These are phyloP conservation scores for Fusarium aywerte DNA, from an alignment of 2,329 filamentous ascomycete species.

Conservation along the genomic window DNA sequence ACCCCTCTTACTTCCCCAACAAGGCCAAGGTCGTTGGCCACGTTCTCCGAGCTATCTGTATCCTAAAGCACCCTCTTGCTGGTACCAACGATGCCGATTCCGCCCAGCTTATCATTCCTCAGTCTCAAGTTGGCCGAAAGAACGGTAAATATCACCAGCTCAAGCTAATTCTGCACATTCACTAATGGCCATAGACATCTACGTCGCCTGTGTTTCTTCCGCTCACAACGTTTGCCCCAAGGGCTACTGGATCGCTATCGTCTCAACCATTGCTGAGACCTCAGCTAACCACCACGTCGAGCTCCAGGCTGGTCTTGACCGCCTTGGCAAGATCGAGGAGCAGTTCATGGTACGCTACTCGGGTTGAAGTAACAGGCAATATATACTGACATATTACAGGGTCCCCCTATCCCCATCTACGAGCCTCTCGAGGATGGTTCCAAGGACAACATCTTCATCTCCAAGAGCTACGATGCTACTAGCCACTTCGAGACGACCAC, in stretches of 20 bases:
- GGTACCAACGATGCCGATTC: constrained; percentile 92
- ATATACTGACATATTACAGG: constrained; percentile 52
- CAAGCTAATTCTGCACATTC: neutral
- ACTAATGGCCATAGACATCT: constrained; percentile 74
- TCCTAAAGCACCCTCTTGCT: constrained; percentile 92
- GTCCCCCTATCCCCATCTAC: constrained; percentile 90
- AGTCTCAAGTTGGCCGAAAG: constrained; percentile 96
- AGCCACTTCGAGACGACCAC: constrained; percentile 94
- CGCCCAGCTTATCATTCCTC: constrained; percentile 94
- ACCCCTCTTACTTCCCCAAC: constrained; percentile 94
- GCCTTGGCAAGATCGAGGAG: constrained; percentile 93
- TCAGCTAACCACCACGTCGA: constrained; percentile 95
- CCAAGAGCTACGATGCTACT: constrained; percentile 97
- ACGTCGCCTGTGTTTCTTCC: constrained; percentile 94
- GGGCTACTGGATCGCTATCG: constrained; percentile 98
- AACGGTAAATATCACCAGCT: constrained; percentile 72
- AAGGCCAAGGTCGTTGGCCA: constrained; percentile 91
- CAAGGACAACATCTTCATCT: constrained; percentile 94
- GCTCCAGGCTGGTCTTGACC: constrained; percentile 89
- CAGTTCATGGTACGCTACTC: constrained; percentile 80
- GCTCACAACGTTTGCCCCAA: constrained; percentile 99
- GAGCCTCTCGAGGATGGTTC: constrained; percentile 85
- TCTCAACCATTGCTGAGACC: constrained; percentile 95
- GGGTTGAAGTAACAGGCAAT: neutral
- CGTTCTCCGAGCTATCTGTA: constrained; percentile 95